Percentiles rank a stretch among this genome's conserved stretches.
phyloP scores from a whole-genome alignment of 2,329 filamentous ascomycete species.

The Cryphonectria naterciae region DNA sequence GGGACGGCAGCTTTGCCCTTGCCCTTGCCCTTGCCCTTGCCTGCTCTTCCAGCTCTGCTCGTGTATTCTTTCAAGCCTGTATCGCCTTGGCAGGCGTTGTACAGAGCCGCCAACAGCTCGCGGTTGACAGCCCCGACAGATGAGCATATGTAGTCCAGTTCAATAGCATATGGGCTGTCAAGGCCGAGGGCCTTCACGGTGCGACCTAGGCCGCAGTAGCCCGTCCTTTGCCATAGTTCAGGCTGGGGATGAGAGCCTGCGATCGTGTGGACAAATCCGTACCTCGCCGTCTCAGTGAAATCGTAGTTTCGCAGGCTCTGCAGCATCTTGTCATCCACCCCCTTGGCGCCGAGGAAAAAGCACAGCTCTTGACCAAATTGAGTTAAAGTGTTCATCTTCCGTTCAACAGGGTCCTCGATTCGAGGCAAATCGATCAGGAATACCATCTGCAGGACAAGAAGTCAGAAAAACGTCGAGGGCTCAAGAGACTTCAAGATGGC shows the following conservation, averaged over 20 bases:
- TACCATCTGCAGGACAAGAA: slow-evolving; percentile 58
- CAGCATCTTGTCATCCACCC: slow-evolving; percentile 66
- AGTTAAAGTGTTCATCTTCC: slow-evolving; percentile 42
- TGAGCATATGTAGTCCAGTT: slow-evolving; percentile 78
- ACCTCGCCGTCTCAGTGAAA: slow-evolving; percentile 70
- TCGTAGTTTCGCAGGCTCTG: slow-evolving; percentile 77
- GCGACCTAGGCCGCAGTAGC: slow-evolving; percentile 72
- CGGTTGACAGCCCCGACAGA: slow-evolving; percentile 79
- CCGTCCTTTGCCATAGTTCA: slow-evolving; percentile 47
- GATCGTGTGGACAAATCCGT: slow-evolving; percentile 85
- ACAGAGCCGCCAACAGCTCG: slow-evolving; percentile 64
- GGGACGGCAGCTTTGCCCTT: slow-evolving; percentile 22
- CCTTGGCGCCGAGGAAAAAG: slow-evolving; percentile 71
- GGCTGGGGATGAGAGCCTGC: slow-evolving; percentile 57
- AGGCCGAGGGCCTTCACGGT: slow-evolving; percentile 69
- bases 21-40: slow-evolving; percentile 35
- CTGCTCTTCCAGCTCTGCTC: slow-evolving; percentile 40
- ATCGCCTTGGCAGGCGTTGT: slow-evolving; percentile 58
- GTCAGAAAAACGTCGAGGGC: slow-evolving; percentile 28
- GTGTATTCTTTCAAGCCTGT: slow-evolving; percentile 52
- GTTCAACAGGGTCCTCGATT: slow-evolving; percentile 41
- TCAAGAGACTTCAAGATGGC: background rate
- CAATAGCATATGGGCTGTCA: slow-evolving; percentile 55
- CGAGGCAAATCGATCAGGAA: slow-evolving; percentile 92
- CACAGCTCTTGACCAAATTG: slow-evolving; percentile 71